Base-by-base conservation (phyloP, 192 early-diverging fungal genomes). In the Dissophora ornata region DNA sequence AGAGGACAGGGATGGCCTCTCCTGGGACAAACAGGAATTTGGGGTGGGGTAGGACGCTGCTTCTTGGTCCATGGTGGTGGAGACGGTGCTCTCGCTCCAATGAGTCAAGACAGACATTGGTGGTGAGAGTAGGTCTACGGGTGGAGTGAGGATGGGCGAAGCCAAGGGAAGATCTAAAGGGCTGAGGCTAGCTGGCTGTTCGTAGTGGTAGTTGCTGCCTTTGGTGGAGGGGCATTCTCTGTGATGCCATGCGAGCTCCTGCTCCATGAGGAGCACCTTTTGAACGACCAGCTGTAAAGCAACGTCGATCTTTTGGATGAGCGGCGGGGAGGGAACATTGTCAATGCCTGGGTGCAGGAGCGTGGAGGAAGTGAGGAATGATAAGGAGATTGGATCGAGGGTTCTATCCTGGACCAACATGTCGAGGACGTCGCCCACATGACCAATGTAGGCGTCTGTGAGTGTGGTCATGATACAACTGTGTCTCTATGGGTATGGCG, bases 191-290 rank as follows among this genome's bases (percentile, higher is more conserved):
- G 48, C 11, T 25, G 16, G 51, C 10, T 54, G 38, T 13, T 9
- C 11, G 41, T 18, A 42, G 44, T 26, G 21, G 44, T 55, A 16
- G 36, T 51, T 34, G 10, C 46, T 22, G 9, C 32, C 24, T 28
- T 25, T 44, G 2, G 48, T 7, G 34, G 45, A n/a, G 30, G 36
- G 44, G 42, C 54, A 50, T 13, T 67, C 51, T 54, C 40, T 29
- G 13, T 64, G 63, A 16, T 67, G 58, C 3, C 58, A 29, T 21
- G 59, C 50, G 16, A 77, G 57, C 32, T 77, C 65, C n/a, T 62
- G 59, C 46, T 77, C 73, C 64, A 77, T 55, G 2, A 59, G 25
- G 38, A 77, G 49, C 29, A 67, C 61, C 59, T 67, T 77, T 56
- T 77, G 73, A 24, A 77, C 63, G 52, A 77, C 64, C 12, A 50